phyloP scores from a whole-genome alignment of 2,329 filamentous ascomycete genomes.

The Arthrobotrys iridis region DNA sequence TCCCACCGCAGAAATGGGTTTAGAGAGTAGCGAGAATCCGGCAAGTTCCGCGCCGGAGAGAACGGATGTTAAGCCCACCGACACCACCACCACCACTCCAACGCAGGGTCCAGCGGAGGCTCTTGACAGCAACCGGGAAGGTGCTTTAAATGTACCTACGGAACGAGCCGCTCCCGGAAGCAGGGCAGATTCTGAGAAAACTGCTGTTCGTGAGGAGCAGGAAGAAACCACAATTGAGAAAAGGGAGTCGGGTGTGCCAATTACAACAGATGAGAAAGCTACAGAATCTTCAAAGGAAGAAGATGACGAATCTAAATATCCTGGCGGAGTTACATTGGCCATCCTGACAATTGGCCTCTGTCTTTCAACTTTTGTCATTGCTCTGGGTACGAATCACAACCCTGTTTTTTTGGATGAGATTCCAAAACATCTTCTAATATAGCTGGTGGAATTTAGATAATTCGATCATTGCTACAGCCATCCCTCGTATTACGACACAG shows the following conservation, averaged over 20 bases:
- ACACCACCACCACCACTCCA: conserved; percentile 31
- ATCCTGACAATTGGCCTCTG: conserved; percentile 48
- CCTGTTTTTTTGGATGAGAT: background rate
- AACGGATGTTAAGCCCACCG: conserved; percentile 37
- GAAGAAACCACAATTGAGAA: conserved; percentile 6
- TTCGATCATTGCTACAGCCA: conserved; percentile 53
- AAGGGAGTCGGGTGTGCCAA: background rate
- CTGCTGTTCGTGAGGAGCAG: conserved; percentile 23
- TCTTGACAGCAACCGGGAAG: conserved; percentile 24
- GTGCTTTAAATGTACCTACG: conserved; percentile 11
- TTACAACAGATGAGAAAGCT: conserved; percentile 31
- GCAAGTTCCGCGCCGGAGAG: conserved; percentile 52
- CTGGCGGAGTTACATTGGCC: conserved; percentile 26
- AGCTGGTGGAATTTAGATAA: conserved; percentile 25
- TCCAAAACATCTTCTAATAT: background rate
- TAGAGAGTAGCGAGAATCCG: conserved; percentile 50
- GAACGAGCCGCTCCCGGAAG: conserved; percentile 37
- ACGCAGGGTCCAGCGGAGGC: conserved; percentile 16
- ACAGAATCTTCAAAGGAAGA: conserved; percentile 10
- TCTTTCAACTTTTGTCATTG: conserved; percentile 49
- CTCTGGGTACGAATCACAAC: conserved; percentile 20
- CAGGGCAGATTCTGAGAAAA: conserved; percentile 37
- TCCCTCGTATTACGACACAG: conserved; percentile 50
- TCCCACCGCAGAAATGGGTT: conserved; percentile 49
- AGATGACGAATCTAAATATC: conserved; percentile 52